Evolutionary conservation across 2,329 filamentous ascomycete species (phyloP), one percentile per base, ranked within the genome.

Genomic region (Ceratocystis lukuohia): DNA sequence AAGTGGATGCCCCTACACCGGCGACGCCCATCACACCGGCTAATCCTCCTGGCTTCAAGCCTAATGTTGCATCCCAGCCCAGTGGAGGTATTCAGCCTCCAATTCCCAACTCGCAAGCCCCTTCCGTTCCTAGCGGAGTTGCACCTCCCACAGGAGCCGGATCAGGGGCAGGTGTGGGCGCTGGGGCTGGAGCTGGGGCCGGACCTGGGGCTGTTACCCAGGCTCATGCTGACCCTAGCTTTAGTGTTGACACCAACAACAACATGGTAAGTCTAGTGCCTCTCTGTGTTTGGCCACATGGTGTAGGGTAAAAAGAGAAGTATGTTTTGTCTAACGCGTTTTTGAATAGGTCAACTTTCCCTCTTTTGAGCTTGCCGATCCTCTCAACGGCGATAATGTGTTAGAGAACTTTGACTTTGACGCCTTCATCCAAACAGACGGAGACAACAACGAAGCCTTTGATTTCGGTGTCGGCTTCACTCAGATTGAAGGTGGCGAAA

Each of bases 331-430:
- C 57, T 69, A 67, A 67, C 57, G 8, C 15, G 20, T 25, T 12
- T 59, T 20, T 20, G n/a, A 41, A 41, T 67, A 77, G 73, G 76
- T 76, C 72, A 77, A 80, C 67, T 83, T 83, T 66, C 72, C 72
- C 57, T 64, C 70, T 50, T 79, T 86, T 74, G 82, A 82, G 66
- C 82, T 84, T 72, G 77, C 80, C 65, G 82, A 84, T 69, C 81
- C 83, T 1, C 73, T 81, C 30, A 77, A 77, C 68, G 78, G 79
- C 5, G 75, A 75, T 65, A 80, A 87, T 71, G 84, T 87, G 45
- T 77, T 88, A 61, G 84, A 83, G 70, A 84, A 86, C 69, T 88
- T 88, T 71, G 85, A 88, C 69, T 79, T 88, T 70, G 85, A 88
- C 73, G 86, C 84, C 1, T 88, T 88, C 76, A 76, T 88, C 6